Percentiles rank a stretch among this genome's conserved stretches.
Evolutionary conservation across 2,329 filamentous ascomycete species (phyloP).

Genomic region (Ceratocystis diversiconidia): DNA sequence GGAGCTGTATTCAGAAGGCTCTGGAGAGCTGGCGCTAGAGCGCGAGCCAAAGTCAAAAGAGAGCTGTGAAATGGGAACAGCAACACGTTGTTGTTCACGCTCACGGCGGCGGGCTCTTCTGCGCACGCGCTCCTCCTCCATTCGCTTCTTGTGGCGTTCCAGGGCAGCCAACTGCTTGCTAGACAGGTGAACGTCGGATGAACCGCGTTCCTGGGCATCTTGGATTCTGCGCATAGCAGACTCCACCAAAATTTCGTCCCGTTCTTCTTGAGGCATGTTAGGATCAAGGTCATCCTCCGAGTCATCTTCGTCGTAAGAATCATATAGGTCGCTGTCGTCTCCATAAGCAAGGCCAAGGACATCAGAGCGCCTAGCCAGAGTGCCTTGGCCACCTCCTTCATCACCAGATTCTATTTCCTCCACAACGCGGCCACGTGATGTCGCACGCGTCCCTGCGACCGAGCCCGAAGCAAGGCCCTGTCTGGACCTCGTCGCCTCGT

Average conservation of each 20-base stretch:
- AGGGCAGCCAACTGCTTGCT: slow-evolving; percentile 69
- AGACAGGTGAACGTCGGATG: slow-evolving; percentile 64
- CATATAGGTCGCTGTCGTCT: slow-evolving; percentile 16
- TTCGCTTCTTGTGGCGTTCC: slow-evolving; percentile 50
- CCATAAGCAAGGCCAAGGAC: slow-evolving; percentile 11
- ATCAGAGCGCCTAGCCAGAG: slow-evolving; percentile 17
- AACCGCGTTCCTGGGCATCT: slow-evolving; percentile 60
- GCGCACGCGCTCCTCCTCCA: slow-evolving; percentile 33
- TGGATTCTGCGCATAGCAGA: slow-evolving; percentile 68
- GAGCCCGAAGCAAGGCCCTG: slow-evolving; percentile 6
- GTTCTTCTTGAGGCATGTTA: slow-evolving; percentile 42
- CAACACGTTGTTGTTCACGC: slow-evolving; percentile 33
- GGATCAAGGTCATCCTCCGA: slow-evolving; percentile 37
- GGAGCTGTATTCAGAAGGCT: slow-evolving; percentile 9
- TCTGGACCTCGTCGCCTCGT: not conserved
- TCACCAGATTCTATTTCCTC: slow-evolving; percentile 54
- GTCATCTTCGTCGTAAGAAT: slow-evolving; percentile 27
- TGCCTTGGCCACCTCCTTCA: slow-evolving; percentile 25
- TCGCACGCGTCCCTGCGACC: slow-evolving; percentile 2
- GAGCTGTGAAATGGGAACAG: slow-evolving; percentile 40
- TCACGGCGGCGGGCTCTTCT: slow-evolving; percentile 21
- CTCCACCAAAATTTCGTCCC: slow-evolving; percentile 63
- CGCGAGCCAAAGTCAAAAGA: slow-evolving; percentile 9
- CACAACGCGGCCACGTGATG: slow-evolving; percentile 34
- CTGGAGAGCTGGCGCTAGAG: slow-evolving; percentile 6